phyloP scores from a whole-genome alignment of 2,329 filamentous ascomycete species.

The Claviceps sp. region DNA sequence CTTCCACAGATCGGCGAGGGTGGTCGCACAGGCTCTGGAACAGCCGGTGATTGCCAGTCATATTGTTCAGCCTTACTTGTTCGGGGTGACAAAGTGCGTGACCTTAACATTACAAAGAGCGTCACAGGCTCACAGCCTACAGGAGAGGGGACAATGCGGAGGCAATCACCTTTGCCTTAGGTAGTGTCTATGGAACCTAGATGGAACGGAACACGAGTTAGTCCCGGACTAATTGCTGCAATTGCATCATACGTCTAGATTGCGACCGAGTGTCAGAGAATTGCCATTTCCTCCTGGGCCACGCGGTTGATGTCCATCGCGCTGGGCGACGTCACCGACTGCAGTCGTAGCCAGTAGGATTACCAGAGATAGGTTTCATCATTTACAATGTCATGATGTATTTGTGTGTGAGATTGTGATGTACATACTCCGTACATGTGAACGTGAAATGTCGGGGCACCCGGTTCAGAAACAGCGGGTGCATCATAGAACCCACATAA shows the following conservation, averaged over 20 bases:
- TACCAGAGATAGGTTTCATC: conserved; percentile 32
- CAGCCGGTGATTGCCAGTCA: not conserved
- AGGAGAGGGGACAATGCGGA: not conserved
- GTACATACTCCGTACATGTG: not conserved
- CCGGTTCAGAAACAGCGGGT: not conserved
- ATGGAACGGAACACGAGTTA: not conserved
- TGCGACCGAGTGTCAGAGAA: conserved; percentile 5
- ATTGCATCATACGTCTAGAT: not conserved
- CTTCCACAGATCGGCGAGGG: not conserved
- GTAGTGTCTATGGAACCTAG: not conserved
- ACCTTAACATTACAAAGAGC: not conserved
- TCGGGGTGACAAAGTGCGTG: not conserved
- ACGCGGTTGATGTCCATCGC: conserved; percentile 14
- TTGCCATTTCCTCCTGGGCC: conserved; percentile 14
- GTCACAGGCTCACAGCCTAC: not conserved
- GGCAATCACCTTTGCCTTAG: not conserved
- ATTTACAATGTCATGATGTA: conserved; percentile 2
- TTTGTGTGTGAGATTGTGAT: not conserved
- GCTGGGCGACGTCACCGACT: conserved; percentile 13
- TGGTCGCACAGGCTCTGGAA: not conserved
- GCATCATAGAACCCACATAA: not conserved
- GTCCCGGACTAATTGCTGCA: not conserved
- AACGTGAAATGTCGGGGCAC: not conserved
- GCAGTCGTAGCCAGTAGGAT: conserved; percentile 22
- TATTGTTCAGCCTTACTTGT: not conserved